Evolutionary conservation across 2,329 filamentous ascomycete species (phyloP).

Genomic region (Arthrobotrys iridis): DNA sequence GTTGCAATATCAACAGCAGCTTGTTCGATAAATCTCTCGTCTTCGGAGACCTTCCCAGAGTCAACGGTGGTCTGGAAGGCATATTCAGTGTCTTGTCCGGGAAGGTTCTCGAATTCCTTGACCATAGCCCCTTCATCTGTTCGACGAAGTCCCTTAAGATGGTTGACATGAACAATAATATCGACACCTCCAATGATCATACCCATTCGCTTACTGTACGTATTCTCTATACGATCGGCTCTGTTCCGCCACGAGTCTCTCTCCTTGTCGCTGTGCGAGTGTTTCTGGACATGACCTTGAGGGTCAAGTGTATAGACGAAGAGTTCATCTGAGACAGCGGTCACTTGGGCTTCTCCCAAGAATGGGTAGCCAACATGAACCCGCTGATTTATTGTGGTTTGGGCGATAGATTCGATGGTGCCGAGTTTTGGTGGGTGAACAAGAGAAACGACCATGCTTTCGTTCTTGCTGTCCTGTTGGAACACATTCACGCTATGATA

Average conservation of each 20-base stretch:
- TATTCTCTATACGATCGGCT: constrained; percentile 81
- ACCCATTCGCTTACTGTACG: constrained; percentile 89
- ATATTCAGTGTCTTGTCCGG: constrained; percentile 86
- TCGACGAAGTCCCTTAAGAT: constrained; percentile 89
- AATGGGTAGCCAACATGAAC: constrained; percentile 80
- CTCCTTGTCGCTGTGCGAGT: constrained; percentile 77
- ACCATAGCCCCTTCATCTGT: constrained; percentile 88
- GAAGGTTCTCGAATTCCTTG: constrained; percentile 89
- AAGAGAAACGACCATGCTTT: constrained; percentile 93
- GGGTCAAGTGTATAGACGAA: constrained; percentile 83
- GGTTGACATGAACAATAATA: constrained; percentile 88
- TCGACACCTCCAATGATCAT: constrained; percentile 88
- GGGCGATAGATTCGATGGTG: constrained; percentile 25
- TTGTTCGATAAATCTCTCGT: constrained; percentile 91
- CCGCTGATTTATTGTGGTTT: constrained; percentile 26
- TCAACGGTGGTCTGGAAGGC: constrained; percentile 92
- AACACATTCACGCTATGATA: constrained; percentile 95
- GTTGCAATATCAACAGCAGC: constrained; percentile 87
- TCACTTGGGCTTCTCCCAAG: constrained; percentile 89
- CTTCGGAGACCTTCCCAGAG: constrained; percentile 80
- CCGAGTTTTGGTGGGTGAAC: constrained; percentile 58
- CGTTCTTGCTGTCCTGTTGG: constrained; percentile 92
- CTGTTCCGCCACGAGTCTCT: constrained; percentile 87
- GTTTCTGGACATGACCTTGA: constrained; percentile 70
- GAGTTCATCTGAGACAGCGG: constrained; percentile 88